Conservation (phyloP, 768 basidiomycete genomes). For the Mycena latifolia region DNA sequence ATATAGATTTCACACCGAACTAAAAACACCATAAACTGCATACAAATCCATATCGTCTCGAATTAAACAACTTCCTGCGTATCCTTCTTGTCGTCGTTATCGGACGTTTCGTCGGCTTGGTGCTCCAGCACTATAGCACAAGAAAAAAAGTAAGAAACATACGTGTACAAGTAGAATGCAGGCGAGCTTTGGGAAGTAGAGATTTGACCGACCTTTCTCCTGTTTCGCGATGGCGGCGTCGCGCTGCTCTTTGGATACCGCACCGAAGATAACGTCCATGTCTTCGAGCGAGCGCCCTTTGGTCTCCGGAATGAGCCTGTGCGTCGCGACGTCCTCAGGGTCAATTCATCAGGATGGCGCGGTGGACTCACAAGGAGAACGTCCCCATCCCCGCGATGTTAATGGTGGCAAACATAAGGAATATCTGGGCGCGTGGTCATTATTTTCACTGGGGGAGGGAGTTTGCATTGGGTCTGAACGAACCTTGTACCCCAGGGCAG, state of each 20-base stretch:
- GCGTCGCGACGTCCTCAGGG: not conserved
- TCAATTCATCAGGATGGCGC: not conserved
- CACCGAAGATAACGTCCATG: conserved; percentile 68
- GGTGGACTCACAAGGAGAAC: conserved; percentile 72
- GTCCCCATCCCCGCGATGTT: conserved; percentile 78
- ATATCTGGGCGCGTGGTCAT: conserved; percentile 50
- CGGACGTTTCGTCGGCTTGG: too few relatives aligned
- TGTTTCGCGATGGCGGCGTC: conserved; percentile 63
- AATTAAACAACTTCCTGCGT: too few relatives aligned
- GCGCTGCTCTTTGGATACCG: conserved; percentile 67
- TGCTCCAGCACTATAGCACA: too few relatives aligned
- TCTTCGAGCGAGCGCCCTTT: conserved; percentile 69
- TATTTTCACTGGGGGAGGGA: not conserved
- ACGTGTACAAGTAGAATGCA: too few relatives aligned
- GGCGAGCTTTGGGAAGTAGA: too few relatives aligned
- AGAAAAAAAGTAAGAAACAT: too few relatives aligned
- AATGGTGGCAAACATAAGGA: conserved; percentile 82
- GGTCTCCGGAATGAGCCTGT: conserved; percentile 71
- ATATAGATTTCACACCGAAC: too few relatives aligned
- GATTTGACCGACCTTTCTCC: conserved; percentile 50
- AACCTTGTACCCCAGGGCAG: conserved; percentile 71
- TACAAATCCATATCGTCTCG: too few relatives aligned
- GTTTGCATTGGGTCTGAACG: not conserved
- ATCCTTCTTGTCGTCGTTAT: too few relatives aligned
- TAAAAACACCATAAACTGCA: too few relatives aligned